Base-by-base conservation (phyloP, 306 rosid genomes). In the Cucumis sativus region DNA sequence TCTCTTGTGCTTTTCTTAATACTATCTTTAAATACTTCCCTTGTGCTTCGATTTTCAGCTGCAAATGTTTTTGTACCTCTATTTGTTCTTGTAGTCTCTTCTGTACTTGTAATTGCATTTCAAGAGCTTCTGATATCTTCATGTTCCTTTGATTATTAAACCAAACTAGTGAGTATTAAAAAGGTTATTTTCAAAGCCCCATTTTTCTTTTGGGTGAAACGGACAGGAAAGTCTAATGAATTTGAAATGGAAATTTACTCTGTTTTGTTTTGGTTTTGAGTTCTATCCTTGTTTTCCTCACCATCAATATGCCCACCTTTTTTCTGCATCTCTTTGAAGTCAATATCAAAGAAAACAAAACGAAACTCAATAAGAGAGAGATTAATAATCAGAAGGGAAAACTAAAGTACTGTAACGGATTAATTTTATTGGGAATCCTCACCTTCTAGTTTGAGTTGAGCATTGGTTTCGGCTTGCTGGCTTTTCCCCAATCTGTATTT, bases 21-120 rank as follows among this genome's bases (percentile, higher is more conserved):
- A 96, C 97, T 45, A 91, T 87, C n/a, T 96, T 97, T 74, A 96
- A 85, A 70, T 96, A 96, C 81, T 88, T 91, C 76, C 97, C 98
- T 85, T 96, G 98, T 49, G 99, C 97, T 89, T 96, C 98, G 3
- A 96, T 96, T 78, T 93, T 75, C 73, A 91, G 84, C 84, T 96
- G 96, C 80, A 96, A 86, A 86, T 87, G 98, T 57, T 90, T 91
- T 80, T 92, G 97, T 62, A 96, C 99, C 92, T 91, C 97, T 75
- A 91, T 87, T 84, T 96, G 98, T 79, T 92, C 97, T 79, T 87
- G 82, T 39, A 96, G 83, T 80, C 89, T 89, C 74, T 82, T 91
- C 61, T 96, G 92, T 23, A 86, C 97, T 84, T 92, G 91, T 89
- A 95, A 82, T 87, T 95, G 97, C 85, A 96, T 69, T 81, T 92